Percentiles rank a stretch among this genome's conserved stretches.
Evolutionary conservation across 352 stramenopile genomes (phyloP).

Genomic region (Pythium chondricola): DNA sequence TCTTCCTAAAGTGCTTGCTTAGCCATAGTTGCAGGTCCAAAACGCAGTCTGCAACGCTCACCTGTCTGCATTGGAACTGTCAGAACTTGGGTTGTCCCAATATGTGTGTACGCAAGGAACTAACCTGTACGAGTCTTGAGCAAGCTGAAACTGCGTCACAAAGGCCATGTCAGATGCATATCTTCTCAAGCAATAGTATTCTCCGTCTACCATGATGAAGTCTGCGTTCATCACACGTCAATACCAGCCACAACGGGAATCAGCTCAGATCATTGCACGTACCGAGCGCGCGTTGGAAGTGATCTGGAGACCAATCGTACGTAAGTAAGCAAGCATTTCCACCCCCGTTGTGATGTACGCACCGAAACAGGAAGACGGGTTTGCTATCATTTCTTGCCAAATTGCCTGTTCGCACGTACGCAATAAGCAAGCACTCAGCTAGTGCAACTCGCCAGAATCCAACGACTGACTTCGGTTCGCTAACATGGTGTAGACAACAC

Average conservation of each 20-base stretch:
- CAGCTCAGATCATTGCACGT: background rate
- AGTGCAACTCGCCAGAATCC: background rate
- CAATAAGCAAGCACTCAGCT: too few species aligned
- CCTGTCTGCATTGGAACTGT: conserved; percentile 32
- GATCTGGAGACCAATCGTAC: conserved; percentile 29
- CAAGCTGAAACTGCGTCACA: conserved; percentile 77
- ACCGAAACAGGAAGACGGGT: conserved; percentile 79
- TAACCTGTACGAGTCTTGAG: conserved; percentile 76
- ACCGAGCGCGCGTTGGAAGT: conserved; percentile 73
- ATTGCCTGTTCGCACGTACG: too few species aligned
- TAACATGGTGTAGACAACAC: background rate
- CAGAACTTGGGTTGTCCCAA: too few species aligned
- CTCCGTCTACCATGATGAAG: conserved; percentile 57
- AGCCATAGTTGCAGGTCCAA: background rate
- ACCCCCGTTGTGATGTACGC: conserved; percentile 12
- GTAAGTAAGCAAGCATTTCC: background rate
- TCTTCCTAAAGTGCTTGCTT: conserved; percentile 39
- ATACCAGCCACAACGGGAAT: background rate
- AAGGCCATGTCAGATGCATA: conserved; percentile 5
- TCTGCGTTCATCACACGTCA: conserved; percentile 34
- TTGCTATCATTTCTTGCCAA: conserved; percentile 86
- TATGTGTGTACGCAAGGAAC: too few species aligned
- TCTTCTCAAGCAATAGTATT: background rate
- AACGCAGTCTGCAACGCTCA: conserved; percentile 7
- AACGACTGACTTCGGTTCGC: conserved; percentile 16